Conservation (phyloP, 768 basidiomycete species). For the Fibroporia radiculosa region DNA sequence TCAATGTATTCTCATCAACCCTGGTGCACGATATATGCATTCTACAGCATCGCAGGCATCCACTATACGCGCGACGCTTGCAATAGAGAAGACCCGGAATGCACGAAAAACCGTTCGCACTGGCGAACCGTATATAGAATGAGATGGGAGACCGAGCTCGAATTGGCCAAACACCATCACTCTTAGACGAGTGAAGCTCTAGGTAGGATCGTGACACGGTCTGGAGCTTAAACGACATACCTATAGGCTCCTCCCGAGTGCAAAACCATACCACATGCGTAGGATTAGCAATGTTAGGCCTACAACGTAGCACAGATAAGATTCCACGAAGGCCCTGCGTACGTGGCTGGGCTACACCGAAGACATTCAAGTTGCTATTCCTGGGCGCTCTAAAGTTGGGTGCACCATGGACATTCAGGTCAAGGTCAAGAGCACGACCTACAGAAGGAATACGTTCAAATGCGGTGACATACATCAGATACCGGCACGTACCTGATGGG, state of each 20-base stretch:
- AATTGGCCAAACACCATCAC: no score
- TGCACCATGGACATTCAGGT: constrained; percentile 88
- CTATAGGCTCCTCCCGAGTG: constrained; percentile 91
- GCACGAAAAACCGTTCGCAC: no score
- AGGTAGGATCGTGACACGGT: no score
- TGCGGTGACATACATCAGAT: neutral
- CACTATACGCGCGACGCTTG: no score
- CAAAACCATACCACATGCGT: constrained; percentile 92
- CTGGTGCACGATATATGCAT: no score
- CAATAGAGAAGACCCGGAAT: no score
- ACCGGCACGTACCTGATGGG: constrained; percentile 45
- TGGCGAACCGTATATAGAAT: no score
- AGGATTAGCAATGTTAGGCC: constrained; percentile 53
- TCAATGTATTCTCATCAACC: no score
- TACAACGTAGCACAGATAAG: constrained; percentile 72
- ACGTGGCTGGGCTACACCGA: constrained; percentile 92
- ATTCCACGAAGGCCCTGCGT: constrained; percentile 88
- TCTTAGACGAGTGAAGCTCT: no score
- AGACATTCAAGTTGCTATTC: constrained; percentile 79
- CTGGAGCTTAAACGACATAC: no score
- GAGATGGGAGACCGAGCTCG: no score
- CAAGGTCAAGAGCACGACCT: constrained; percentile 87
- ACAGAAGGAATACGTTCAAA: neutral
- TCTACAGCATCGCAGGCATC: no score
- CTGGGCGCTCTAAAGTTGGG: constrained; percentile 90